Percentiles rank a stretch among this genome's conserved stretches.
phyloP scores from a whole-genome alignment of 2,329 filamentous ascomycete species.

The Trichophyton rubrum region DNA sequence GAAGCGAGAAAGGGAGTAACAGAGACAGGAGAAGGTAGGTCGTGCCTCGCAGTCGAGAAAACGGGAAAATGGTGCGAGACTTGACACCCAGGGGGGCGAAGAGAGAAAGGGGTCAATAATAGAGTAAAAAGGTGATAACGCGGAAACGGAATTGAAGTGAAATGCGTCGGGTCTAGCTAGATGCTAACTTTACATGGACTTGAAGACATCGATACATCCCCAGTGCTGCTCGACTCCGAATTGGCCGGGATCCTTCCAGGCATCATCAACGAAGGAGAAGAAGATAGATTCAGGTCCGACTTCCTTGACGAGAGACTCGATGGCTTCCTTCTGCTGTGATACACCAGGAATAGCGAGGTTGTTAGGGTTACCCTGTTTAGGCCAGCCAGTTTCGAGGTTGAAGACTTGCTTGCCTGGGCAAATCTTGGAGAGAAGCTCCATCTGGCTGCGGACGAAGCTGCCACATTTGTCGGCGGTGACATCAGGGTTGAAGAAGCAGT shows the following conservation, averaged over 20 bases:
- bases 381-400: slow-evolving; percentile 90
- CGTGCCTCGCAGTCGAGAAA: background rate
- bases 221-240: slow-evolving; percentile 71
- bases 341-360: slow-evolving; percentile 57
- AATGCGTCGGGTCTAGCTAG: background rate
- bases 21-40: background rate
- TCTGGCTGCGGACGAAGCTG: slow-evolving; percentile 60
- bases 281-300: slow-evolving; percentile 60
- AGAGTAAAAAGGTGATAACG: background rate
- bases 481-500: slow-evolving; percentile 81
- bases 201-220: slow-evolving; percentile 50
- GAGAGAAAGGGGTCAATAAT: background rate
- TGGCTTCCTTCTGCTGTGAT: slow-evolving; percentile 56
- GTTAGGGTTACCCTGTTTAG: slow-evolving; percentile 55
- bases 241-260: slow-evolving; percentile 62
- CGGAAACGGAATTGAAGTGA: background rate
- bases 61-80: too few relatives aligned
- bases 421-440: slow-evolving; percentile 54
- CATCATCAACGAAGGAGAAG: slow-evolving; percentile 69
- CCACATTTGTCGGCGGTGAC: slow-evolving; percentile 55
- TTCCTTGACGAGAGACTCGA: slow-evolving; percentile 54
- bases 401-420: slow-evolving; percentile 62
- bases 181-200: background rate
- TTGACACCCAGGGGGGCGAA: too few relatives aligned
- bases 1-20: too few relatives aligned